phyloP scores from a whole-genome alignment of 495 filamentous ascomycete genomes.

The Recurvomyces mirabilis region DNA sequence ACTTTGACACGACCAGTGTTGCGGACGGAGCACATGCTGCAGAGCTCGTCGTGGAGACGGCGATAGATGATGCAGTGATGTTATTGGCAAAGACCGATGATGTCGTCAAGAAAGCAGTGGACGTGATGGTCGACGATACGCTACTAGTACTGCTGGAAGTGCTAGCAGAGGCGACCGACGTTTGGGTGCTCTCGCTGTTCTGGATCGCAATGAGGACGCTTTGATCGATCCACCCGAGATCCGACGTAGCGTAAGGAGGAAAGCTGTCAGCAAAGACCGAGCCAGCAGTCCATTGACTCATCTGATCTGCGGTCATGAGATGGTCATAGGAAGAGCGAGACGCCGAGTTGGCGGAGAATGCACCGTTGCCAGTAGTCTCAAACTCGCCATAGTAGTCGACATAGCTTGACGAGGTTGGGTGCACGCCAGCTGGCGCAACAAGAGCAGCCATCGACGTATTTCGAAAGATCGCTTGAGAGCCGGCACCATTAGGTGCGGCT shows the following conservation, averaged over 20 bases:
- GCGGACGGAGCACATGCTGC: not conserved
- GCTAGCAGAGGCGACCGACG: not conserved
- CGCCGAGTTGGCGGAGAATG: not conserved
- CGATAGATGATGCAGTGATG: not conserved
- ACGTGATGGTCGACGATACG: too few relatives aligned
- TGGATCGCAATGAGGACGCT: not conserved
- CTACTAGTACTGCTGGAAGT: not conserved
- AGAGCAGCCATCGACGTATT: slow-evolving; percentile 1
- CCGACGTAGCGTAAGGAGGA: not conserved
- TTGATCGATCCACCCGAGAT: slow-evolving; percentile 2
- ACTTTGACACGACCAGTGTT: slow-evolving; percentile 1
- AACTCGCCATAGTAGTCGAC: slow-evolving; percentile 5
- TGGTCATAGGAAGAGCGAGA: not conserved
- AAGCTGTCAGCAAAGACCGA: slow-evolving; percentile 1
- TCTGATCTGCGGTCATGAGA: not conserved
- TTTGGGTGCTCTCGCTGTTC: not conserved
- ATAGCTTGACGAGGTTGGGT: not conserved
- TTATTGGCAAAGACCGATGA: not conserved
- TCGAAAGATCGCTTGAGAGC: slow-evolving; percentile 3
- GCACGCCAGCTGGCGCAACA: slow-evolving; percentile 12
- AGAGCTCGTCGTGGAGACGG: not conserved
- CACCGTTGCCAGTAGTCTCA: not conserved
- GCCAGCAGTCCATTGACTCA: not conserved
- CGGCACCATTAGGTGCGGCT: slow-evolving; percentile 2
- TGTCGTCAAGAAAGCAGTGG: too few relatives aligned